A percentile compares a stretch with the other conserved stretches of the same genome.
These are phyloP conservation scores for Lentinula guzmanii DNA, from an alignment of 768 basidiomycete genomes.

Conservation along the genomic window DNA sequence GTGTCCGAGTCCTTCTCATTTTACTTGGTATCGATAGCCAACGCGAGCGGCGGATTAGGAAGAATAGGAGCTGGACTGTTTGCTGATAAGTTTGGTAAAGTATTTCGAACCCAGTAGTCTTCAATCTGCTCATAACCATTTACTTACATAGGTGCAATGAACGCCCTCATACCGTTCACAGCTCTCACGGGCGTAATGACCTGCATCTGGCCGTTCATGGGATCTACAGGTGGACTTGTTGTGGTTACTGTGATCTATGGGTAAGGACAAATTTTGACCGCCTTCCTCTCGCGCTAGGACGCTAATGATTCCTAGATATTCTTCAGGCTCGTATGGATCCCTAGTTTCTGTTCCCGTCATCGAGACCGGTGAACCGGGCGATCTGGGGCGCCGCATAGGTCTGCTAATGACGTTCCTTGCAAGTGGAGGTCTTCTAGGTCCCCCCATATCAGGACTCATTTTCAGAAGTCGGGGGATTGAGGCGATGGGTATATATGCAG, in stretches of 20 bases:
- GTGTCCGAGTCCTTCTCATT: constrained; percentile 46
- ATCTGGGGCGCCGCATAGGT: constrained; percentile 30
- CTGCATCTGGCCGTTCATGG: constrained; percentile 37
- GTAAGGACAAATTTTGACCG: constrained; percentile 8
- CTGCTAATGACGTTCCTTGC: constrained; percentile 30
- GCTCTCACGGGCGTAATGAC: constrained; percentile 31
- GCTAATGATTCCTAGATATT: constrained; percentile 14
- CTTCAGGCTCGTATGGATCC: constrained; percentile 28
- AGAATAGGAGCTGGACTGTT: constrained; percentile 48
- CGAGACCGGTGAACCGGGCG: constrained; percentile 10
- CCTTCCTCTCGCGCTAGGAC: background rate
- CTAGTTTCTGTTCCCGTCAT: constrained; percentile 25
- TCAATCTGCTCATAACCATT: background rate
- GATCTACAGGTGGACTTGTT: constrained; percentile 18
- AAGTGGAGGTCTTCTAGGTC: constrained; percentile 30
- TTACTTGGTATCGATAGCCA: constrained; percentile 65
- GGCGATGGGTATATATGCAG: constrained; percentile 28
- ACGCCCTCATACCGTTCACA: constrained; percentile 63
- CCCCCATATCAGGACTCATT: constrained; percentile 36
- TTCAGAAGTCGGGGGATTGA: constrained; percentile 21
- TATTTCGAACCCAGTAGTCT: background rate
- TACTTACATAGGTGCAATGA: constrained; percentile 47
- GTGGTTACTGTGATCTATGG: constrained; percentile 34
- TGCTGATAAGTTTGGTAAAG: constrained; percentile 49
- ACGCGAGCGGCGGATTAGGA: constrained; percentile 59